Percentiles rank a stretch among this genome's conserved stretches.
Conservation (phyloP, 306 rosid species). For the peach (Prunus persica) region Prunus_persica_NCBIv2 NC_034009.1:23630501-23631000, state of each 20-base stretch:
- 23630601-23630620: background rate
- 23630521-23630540: conserved; percentile 23
- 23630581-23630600: conserved; percentile 31
- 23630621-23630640: background rate
- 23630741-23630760: background rate
- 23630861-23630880: too few relatives aligned
- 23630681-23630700: background rate
- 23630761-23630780: background rate
- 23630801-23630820: too few relatives aligned
- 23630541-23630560: conserved; percentile 32
- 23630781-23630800: too few relatives aligned
- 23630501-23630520: conserved; percentile 20
- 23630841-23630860: too few relatives aligned
- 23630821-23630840: too few relatives aligned
- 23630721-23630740: background rate
- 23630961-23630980: too few relatives aligned
- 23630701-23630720: background rate
- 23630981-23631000: too few relatives aligned
- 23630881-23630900: too few relatives aligned
- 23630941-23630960: too few relatives aligned
- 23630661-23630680: background rate
- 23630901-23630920: too few relatives aligned
- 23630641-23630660: background rate
- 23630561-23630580: conserved; percentile 22
- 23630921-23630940: too few relatives aligned